These are phyloP conservation scores for Diaporthe sp. DNA, from an alignment of 2,329 filamentous ascomycete species.

Conservation along the genomic window DNA sequence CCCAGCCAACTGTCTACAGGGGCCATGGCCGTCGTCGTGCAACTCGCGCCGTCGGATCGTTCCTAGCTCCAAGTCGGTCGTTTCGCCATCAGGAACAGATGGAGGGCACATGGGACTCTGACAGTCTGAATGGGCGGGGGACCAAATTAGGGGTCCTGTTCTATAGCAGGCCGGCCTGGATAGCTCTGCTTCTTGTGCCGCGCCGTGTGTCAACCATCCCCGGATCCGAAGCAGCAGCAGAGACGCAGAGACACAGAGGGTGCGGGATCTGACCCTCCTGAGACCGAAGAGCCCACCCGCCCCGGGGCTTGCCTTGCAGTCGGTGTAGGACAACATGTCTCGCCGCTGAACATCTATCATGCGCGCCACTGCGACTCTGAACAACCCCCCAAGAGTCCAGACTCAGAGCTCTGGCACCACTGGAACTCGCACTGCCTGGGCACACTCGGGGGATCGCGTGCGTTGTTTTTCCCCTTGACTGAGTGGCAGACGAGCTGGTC, in stretches of 20 bases:
- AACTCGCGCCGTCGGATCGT: slow-evolving; percentile 25
- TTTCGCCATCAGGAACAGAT: slow-evolving; percentile 13
- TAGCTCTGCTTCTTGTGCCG: background rate
- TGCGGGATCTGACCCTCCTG: slow-evolving; percentile 15
- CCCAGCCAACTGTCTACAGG: background rate
- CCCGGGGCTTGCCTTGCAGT: background rate
- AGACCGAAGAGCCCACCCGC: background rate
- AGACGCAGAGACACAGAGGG: background rate
- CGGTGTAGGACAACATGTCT: slow-evolving; percentile 23
- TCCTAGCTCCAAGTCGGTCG: background rate
- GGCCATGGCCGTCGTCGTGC: slow-evolving; percentile 13
- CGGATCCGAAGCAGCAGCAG: slow-evolving; percentile 7
- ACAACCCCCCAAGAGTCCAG: background rate
- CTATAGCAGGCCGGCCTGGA: background rate
- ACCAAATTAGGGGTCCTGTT: background rate
- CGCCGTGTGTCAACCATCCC: background rate
- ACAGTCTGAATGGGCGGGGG: background rate
- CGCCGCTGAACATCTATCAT: slow-evolving; percentile 10
- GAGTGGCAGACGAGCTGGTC: too few relatives aligned
- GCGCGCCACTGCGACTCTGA: background rate
- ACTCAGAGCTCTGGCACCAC: background rate
- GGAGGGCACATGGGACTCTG: background rate
- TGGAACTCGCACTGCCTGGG: too few relatives aligned
- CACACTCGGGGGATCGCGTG: background rate
- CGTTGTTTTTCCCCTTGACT: background rate